These are phyloP conservation scores for Amaranthus hypochondriacus DNA, from an alignment of 148 eudicot species.

Conservation along the genomic window DNA sequence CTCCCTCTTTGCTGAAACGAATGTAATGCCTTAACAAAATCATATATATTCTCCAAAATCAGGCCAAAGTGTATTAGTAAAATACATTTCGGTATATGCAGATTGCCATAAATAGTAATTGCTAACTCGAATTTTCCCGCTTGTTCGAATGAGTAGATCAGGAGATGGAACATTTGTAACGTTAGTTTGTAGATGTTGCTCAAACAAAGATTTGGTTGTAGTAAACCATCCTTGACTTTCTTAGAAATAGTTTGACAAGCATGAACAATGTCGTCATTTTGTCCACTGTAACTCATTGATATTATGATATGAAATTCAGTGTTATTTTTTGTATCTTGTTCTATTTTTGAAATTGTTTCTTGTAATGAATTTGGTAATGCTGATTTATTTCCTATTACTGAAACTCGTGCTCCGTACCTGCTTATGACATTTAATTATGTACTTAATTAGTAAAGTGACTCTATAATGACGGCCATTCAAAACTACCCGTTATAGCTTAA, in stretches of 20 bases:
- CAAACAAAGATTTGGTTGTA: slow-evolving; percentile 23
- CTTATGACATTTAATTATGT: background rate
- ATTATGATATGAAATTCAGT: slow-evolving; percentile 5
- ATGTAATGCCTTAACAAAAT: slow-evolving; percentile 27
- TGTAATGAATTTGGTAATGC: slow-evolving; percentile 23
- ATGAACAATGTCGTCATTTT: slow-evolving; percentile 38
- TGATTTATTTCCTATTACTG: slow-evolving; percentile 31
- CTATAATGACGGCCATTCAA: too few relatives aligned
- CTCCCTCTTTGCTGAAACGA: slow-evolving; percentile 35
- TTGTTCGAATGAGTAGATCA: slow-evolving; percentile 42
- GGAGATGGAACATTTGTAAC: slow-evolving; percentile 24
- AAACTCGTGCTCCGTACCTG: slow-evolving; percentile 22
- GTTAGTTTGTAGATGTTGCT: slow-evolving; percentile 36
- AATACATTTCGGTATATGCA: slow-evolving; percentile 40
- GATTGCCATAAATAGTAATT: slow-evolving; percentile 43
- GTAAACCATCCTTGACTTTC: slow-evolving; percentile 33
- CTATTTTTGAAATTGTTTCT: slow-evolving; percentile 9
- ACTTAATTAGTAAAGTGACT: too few relatives aligned
- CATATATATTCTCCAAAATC: slow-evolving; percentile 30
- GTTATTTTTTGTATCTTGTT: slow-evolving; percentile 26
- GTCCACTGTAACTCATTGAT: slow-evolving; percentile 30
- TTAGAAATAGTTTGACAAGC: slow-evolving; percentile 32
- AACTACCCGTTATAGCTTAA: background rate
- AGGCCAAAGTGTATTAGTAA: slow-evolving; percentile 27
- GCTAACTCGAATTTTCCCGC: slow-evolving; percentile 34